Base-by-base conservation (phyloP, 768 basidiomycete genomes). In the Rhizopogon rudus region DNA sequence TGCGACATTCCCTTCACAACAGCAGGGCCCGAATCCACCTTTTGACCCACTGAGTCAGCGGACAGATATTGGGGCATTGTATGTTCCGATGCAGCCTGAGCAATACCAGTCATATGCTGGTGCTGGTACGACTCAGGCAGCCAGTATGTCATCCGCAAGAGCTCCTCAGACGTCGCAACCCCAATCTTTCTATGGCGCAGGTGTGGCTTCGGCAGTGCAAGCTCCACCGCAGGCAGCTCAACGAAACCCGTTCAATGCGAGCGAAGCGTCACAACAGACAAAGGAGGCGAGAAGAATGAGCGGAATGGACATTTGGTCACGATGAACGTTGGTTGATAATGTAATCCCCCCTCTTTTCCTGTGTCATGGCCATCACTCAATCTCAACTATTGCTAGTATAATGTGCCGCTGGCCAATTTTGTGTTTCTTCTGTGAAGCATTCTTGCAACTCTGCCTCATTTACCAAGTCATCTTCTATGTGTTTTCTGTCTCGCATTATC, bases 61-160 rank as follows among this genome's bases (percentile, higher is more conserved):
- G 53, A 71, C 81, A 28, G 87, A 88, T 49, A 82, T 88, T 39
- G 82, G 81, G 41, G 80, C 80, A 54, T 67, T 93, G 70, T 93
- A 84, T 65, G 84, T 84, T 39, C 90, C 91, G 1, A 80, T 93
- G 78, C 91, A 92, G 67, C 87, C 91, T 35, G 91, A 93, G 25
- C 86, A 87, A 60, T 91, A 82, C 68, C 78, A 79, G 58, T 65
- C 79, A 37, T 88, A 88, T 63, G 64, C 73, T 51, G 67, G 67
- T 40, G 65, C 72, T 17, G 67, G 70, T 12, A 63, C 77, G 20
- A 61, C 61, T 14, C 65, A 61, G 29, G 64, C 53, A 17, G 58
- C 63, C 14, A 56, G 72, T 12, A 59, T 65, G n/a, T 25, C 51
- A 8, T 55, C 61, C 9, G 28, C 73, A 80, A 57, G 75, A 16